Evolutionary conservation across 345 rosid genomes (phyloP).

Genomic region (Laguncularia racemosa): DNA sequence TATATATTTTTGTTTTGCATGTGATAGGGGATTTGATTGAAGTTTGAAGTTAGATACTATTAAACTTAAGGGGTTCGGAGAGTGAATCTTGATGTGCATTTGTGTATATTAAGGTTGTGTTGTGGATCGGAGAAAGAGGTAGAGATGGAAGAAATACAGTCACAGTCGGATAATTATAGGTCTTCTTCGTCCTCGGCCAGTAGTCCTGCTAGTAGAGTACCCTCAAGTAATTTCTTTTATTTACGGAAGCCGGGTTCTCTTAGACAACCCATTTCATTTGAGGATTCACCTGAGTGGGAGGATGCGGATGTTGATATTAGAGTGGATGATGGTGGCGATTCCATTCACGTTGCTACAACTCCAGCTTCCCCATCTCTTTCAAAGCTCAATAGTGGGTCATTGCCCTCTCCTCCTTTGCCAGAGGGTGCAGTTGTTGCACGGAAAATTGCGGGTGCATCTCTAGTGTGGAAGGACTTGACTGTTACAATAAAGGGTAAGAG

Average conservation of each 20-base stretch:
- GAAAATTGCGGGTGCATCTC: slow-evolving; percentile 78
- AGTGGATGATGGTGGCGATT: slow-evolving; percentile 75
- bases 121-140: slow-evolving; percentile 12
- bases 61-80: neutral
- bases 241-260: slow-evolving; percentile 87
- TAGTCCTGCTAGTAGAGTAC: slow-evolving; percentile 95
- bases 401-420: slow-evolving; percentile 72
- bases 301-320: slow-evolving; percentile 74
- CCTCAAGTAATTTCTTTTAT: slow-evolving; percentile 92
- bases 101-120: neutral
- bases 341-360: slow-evolving; percentile 64
- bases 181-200: slow-evolving; percentile 97
- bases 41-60: too few species aligned
- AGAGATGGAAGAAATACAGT: slow-evolving; percentile 94
- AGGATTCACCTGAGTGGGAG: slow-evolving; percentile 99
- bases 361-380: slow-evolving; percentile 83
- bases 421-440: slow-evolving; percentile 52
- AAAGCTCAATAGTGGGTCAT: slow-evolving; percentile 74
- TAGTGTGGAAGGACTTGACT: slow-evolving; percentile 95
- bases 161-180: slow-evolving; percentile 86
- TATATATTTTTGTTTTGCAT: too few species aligned
- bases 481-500: slow-evolving; percentile 85
- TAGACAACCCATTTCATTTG: slow-evolving; percentile 91
- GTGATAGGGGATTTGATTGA: too few species aligned
- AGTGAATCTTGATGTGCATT: slow-evolving; percentile 8